A percentile compares a stretch with the other conserved stretches of the same genome.
phyloP scores from a whole-genome alignment of 129 eudicot species.

The Erigeron canadensis region DNA sequence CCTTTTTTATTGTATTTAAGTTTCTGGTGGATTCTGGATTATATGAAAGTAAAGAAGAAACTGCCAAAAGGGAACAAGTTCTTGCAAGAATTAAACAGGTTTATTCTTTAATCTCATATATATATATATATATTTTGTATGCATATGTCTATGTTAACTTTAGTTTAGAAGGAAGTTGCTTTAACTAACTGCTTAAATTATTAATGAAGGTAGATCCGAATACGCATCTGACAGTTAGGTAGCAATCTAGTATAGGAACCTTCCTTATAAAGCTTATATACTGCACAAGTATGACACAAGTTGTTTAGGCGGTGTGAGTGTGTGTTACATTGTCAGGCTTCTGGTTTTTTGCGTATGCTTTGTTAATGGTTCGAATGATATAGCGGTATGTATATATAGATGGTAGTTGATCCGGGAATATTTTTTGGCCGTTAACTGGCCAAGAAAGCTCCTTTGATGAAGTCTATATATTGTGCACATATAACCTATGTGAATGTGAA shows the following conservation, averaged over 20 bases:
- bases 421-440: too few relatives aligned
- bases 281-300: too few relatives aligned
- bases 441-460: too few relatives aligned
- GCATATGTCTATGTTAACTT: not conserved
- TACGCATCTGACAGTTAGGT: not conserved
- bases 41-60: conserved; percentile 68
- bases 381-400: too few relatives aligned
- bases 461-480: too few relatives aligned
- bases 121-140: not conserved
- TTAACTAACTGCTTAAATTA: not conserved
- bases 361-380: too few relatives aligned
- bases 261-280: too few relatives aligned
- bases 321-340: too few relatives aligned
- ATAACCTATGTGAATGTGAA: too few relatives aligned
- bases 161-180: not conserved
- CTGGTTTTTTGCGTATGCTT: too few relatives aligned
- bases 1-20: conserved; percentile 29
- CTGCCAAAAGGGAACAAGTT: conserved; percentile 62
- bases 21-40: conserved; percentile 71
- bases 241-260: not conserved
- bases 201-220: not conserved
- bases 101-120: not conserved
- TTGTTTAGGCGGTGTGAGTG: too few relatives aligned
- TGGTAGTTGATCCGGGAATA: too few relatives aligned
- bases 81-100: conserved; percentile 66